A percentile compares a stretch with the other conserved stretches of the same genome.
Evolutionary conservation across 768 basidiomycete species (phyloP).

Genomic region (Gymnopilus junonius): DNA sequence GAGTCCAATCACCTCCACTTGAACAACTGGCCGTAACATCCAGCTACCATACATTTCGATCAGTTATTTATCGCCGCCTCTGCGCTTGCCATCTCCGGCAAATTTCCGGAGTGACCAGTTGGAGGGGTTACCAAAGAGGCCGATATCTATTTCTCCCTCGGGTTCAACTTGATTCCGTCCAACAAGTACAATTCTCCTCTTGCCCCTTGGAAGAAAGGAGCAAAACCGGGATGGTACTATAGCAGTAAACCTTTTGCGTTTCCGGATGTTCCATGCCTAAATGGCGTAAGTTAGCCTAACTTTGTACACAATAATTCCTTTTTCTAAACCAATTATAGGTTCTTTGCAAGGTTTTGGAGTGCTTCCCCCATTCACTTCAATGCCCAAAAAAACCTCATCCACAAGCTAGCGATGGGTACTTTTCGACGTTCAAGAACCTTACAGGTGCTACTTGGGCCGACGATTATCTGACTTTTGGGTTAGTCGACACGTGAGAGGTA

Average conservation of each 20-base stretch:
- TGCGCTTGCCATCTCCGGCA: conserved; percentile 27
- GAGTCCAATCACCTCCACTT: not conserved
- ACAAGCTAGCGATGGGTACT: conserved; percentile 33
- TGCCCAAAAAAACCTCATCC: conserved; percentile 34
- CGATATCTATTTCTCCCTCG: conserved; percentile 12
- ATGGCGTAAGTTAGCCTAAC: conserved; percentile 28
- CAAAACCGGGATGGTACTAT: conserved; percentile 48
- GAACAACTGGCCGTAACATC: not conserved
- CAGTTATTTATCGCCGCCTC: conserved; percentile 25
- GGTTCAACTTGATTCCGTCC: conserved; percentile 9
- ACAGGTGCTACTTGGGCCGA: conserved; percentile 45
- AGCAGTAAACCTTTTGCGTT: conserved; percentile 34
- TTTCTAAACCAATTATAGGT: conserved; percentile 29
- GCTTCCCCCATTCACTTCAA: conserved; percentile 39
- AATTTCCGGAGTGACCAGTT: conserved; percentile 26
- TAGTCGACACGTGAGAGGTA: conserved; percentile 47
- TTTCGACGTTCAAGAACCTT: conserved; percentile 42
- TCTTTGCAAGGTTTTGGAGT: conserved; percentile 40
- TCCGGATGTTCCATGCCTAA: conserved; percentile 33
- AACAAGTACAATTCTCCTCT: conserved; percentile 44
- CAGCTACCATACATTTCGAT: not conserved
- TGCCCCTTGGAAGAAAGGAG: conserved; percentile 38
- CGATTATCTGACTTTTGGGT: conserved; percentile 47
- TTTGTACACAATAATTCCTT: not conserved
- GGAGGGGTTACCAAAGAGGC: conserved; percentile 13